Evolutionary conservation across 345 rosid species (phyloP).

Genomic region (Eucalyptus pauciflora): DNA sequence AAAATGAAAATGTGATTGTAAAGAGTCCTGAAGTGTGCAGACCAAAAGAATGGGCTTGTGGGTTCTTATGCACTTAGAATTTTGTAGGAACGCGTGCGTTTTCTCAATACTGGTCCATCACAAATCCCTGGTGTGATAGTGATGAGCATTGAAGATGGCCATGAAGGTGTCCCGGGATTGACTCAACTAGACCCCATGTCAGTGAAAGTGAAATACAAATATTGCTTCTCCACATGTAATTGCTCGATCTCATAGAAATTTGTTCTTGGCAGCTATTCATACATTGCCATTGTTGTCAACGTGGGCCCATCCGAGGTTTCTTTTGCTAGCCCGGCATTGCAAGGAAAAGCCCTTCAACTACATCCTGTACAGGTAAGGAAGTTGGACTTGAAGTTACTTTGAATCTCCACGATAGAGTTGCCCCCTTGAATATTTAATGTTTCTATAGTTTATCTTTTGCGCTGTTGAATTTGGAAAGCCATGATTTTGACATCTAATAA

Average conservation of each 20-base stretch:
- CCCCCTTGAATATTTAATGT: not conserved
- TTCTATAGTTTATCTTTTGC: not conserved
- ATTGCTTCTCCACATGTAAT: not conserved
- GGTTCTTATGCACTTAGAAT: not conserved
- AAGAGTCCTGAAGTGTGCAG: not conserved
- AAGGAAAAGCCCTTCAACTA: conserved; percentile 38
- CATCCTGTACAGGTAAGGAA: conserved; percentile 71
- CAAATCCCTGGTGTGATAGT: conserved; percentile 67
- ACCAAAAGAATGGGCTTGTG: not conserved
- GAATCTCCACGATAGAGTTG: not conserved
- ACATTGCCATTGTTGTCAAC: conserved; percentile 62
- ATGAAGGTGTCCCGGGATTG: conserved; percentile 40
- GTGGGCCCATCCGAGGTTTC: conserved; percentile 50
- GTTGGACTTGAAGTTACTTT: not conserved
- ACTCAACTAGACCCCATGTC: conserved; percentile 67
- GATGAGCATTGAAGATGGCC: conserved; percentile 89
- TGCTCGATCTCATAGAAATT: not conserved
- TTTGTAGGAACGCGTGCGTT: conserved; percentile 16
- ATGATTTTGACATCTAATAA: not conserved
- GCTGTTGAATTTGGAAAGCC: not conserved
- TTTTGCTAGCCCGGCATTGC: conserved; percentile 26
- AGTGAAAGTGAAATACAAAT: conserved; percentile 3
- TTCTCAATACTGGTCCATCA: conserved; percentile 71
- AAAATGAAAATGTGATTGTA: not conserved
- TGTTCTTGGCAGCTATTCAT: conserved; percentile 39